These are phyloP conservation scores for Rhypophila decipiens DNA, from an alignment of 495 filamentous ascomycete species.

Conservation along the genomic window DNA sequence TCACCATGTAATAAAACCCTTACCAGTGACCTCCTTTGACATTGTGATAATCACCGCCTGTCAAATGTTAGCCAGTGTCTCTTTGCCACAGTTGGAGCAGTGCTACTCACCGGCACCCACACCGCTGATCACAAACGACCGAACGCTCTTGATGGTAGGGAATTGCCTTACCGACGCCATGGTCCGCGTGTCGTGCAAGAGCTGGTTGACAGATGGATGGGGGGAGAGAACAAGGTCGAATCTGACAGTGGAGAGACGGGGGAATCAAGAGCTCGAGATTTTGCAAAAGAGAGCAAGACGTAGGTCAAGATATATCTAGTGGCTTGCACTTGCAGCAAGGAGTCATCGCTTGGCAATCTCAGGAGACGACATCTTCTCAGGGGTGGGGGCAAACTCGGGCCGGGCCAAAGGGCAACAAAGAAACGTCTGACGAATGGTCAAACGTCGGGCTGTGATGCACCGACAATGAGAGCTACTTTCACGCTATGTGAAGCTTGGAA, in stretches of 20 bases:
- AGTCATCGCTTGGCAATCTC: neutral
- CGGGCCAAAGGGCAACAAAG: neutral
- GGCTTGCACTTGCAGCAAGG: neutral
- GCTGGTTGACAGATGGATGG: neutral
- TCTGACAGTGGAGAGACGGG: neutral
- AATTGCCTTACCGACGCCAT: slow-evolving; percentile 48
- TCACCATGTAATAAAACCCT: neutral
- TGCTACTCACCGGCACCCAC: slow-evolving; percentile 60
- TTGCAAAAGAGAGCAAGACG: neutral
- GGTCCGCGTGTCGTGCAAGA: neutral
- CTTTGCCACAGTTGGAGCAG: neutral
- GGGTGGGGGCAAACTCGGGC: slow-evolving; percentile 1
- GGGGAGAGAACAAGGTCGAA: neutral
- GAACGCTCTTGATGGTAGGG: slow-evolving; percentile 70
- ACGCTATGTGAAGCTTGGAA: no score
- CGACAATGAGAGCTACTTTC: slow-evolving; percentile 7
- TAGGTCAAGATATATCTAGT: slow-evolving; percentile 8
- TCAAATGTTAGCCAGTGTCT: neutral
- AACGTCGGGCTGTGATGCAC: slow-evolving; percentile 13
- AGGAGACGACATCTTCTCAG: neutral
- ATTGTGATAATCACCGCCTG: slow-evolving; percentile 88
- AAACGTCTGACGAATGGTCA: neutral
- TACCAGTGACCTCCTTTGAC: slow-evolving; percentile 84
- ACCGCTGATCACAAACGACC: slow-evolving; percentile 76
- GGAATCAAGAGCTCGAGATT: neutral